Evolutionary conservation across 2,329 filamentous ascomycete genomes (phyloP).

Genomic region (Fusarium sambucinum): DNA sequence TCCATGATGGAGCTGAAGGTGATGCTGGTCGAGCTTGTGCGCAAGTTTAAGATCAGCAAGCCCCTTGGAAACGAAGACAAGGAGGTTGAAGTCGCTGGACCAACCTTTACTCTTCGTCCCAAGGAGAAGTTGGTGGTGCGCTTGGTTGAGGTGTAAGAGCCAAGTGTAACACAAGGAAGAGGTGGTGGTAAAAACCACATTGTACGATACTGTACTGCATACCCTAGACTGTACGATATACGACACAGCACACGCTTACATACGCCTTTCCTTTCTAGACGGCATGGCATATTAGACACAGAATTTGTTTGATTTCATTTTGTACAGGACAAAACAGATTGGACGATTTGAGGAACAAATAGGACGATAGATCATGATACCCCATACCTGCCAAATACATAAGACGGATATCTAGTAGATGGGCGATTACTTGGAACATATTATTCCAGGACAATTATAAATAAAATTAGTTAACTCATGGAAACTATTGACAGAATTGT

Average conservation of each 20-base stretch:
- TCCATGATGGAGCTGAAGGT: slow-evolving; percentile 56
- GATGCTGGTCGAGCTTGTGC: slow-evolving; percentile 51
- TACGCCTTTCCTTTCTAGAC: not conserved
- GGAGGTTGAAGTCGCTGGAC: slow-evolving; percentile 41
- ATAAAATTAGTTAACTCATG: not conserved
- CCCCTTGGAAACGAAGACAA: slow-evolving; percentile 32
- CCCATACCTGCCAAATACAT: not conserved
- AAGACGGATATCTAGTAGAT: not conserved
- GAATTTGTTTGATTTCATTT: not conserved
- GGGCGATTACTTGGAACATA: not conserved
- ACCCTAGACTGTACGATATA: not conserved
- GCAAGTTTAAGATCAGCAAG: slow-evolving; percentile 49
- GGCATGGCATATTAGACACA: not conserved
- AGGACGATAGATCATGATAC: not conserved
- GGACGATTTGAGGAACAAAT: not conserved
- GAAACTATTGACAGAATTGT: not conserved
- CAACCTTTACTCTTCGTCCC: slow-evolving; percentile 46
- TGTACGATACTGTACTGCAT: not conserved
- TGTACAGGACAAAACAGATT: not conserved
- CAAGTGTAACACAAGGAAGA: not conserved
- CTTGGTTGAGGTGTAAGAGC: slow-evolving; percentile 30
- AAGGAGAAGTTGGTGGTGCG: slow-evolving; percentile 45
- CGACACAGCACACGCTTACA: not conserved
- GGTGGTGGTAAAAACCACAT: not conserved
- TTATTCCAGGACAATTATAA: not conserved